These are phyloP conservation scores for Plasmodium falciparum DNA, from an alignment of 169 alveolate genomes.

Conservation along the genomic window DNA sequence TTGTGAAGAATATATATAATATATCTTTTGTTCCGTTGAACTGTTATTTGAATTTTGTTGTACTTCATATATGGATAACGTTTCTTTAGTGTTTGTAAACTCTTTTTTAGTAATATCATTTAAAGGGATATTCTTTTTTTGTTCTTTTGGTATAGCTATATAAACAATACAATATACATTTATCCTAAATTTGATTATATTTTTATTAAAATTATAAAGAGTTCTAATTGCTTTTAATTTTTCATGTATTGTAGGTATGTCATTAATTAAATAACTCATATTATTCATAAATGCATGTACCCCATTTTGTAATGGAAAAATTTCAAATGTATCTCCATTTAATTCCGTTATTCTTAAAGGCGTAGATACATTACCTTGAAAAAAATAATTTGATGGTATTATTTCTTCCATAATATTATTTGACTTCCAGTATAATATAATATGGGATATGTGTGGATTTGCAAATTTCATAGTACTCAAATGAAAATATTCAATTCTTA, in stretches of 20 bases:
- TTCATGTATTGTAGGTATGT: conserved; percentile 88
- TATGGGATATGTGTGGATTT: conserved; percentile 79
- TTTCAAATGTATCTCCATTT: conserved; percentile 86
- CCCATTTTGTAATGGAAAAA: conserved; percentile 89
- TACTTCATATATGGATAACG: conserved; percentile 73
- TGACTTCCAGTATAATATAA: conserved; percentile 88
- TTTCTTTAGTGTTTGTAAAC: conserved; percentile 31
- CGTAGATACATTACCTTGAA: conserved; percentile 85
- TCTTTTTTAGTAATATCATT: conserved; percentile 31
- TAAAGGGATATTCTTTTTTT: conserved; percentile 76
- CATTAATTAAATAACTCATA: conserved; percentile 84
- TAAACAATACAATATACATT: conserved; percentile 79
- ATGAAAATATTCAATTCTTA: conserved; percentile 88
- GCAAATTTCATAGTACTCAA: conserved; percentile 85
- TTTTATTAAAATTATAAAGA: conserved; percentile 25
- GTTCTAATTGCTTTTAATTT: conserved; percentile 81
- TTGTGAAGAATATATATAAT: conserved; percentile 59
- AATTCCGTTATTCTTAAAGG: conserved; percentile 89
- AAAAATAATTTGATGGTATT: conserved; percentile 87
- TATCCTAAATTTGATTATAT: conserved; percentile 76
- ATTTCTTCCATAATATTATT: conserved; percentile 83
- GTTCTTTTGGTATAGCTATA: conserved; percentile 81
- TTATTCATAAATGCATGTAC: conserved; percentile 88
- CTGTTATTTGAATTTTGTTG: conserved; percentile 48
- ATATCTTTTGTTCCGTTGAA: conserved; percentile 67